Conservation (phyloP, 2,329 filamentous ascomycete genomes). For the Phoma herbarum region DNA sequence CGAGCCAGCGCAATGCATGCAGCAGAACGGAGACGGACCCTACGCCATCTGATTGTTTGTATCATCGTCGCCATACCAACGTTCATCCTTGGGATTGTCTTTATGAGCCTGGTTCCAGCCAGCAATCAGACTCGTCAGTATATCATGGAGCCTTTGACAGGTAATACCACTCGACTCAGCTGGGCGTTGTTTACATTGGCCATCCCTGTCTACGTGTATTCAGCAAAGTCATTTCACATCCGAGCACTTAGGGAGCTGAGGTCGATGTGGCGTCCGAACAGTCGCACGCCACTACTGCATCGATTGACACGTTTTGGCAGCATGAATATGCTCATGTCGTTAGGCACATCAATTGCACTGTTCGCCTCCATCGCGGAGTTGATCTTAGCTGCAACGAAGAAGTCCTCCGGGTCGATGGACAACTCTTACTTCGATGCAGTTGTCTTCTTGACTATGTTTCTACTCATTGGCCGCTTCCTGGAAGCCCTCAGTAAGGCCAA, state of each 20-base stretch:
- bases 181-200: slow-evolving; percentile 82
- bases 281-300: slow-evolving; percentile 74
- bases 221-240: slow-evolving; percentile 83
- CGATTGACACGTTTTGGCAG: slow-evolving; percentile 93
- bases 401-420: slow-evolving; percentile 44
- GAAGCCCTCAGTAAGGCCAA: slow-evolving; percentile 93
- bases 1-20: slow-evolving; percentile 76
- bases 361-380: slow-evolving; percentile 82
- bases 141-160: slow-evolving; percentile 73
- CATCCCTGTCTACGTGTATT: slow-evolving; percentile 87
- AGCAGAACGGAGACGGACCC: slow-evolving; percentile 72
- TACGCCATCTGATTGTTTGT: slow-evolving; percentile 75
- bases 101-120: slow-evolving; percentile 80
- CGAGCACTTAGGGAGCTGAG: slow-evolving; percentile 80
- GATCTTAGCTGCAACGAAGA: slow-evolving; percentile 62
- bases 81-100: slow-evolving; percentile 87
- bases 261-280: slow-evolving; percentile 78
- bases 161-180: slow-evolving; percentile 76
- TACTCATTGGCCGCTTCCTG: slow-evolving; percentile 76
- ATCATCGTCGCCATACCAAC: slow-evolving; percentile 78
- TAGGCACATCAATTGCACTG: slow-evolving; percentile 89
- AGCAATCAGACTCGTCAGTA: slow-evolving; percentile 67
- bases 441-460: slow-evolving; percentile 88
- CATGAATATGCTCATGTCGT: slow-evolving; percentile 93
- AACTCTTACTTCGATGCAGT: slow-evolving; percentile 86